Conservation (phyloP, 2,329 filamentous ascomycete species). For the Cladosporium austrohemisphaericum region DNA sequence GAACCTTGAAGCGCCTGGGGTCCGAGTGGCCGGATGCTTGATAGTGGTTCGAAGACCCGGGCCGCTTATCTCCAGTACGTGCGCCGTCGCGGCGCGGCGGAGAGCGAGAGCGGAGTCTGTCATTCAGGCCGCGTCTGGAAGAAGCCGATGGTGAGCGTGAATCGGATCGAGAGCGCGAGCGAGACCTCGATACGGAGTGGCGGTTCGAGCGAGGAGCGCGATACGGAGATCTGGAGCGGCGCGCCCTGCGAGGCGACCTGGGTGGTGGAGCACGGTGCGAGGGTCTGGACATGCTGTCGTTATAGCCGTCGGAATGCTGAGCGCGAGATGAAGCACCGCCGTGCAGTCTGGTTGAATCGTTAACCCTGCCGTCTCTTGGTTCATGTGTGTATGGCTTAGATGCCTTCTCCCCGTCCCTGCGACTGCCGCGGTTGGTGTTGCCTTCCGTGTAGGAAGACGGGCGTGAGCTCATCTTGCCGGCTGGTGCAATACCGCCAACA, state of each 20-base stretch:
- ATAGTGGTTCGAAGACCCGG: conserved; percentile 59
- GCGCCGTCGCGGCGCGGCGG: conserved; percentile 22
- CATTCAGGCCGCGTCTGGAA: conserved; percentile 24
- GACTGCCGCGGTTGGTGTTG: conserved; percentile 65
- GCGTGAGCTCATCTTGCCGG: conserved; percentile 36
- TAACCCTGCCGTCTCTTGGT: conserved; percentile 78
- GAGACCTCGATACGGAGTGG: conserved; percentile 52
- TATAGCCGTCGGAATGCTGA: conserved; percentile 21
- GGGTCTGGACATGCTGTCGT: conserved; percentile 30
- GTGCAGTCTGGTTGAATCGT: conserved; percentile 76
- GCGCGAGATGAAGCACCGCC: conserved; percentile 34
- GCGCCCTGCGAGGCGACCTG: conserved; percentile 35
- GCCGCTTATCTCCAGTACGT: conserved; percentile 58
- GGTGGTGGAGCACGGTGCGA: conserved; percentile 29
- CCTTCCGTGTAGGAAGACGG: conserved; percentile 70
- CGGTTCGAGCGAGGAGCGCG: conserved; percentile 18
- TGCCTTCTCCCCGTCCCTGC: conserved; percentile 76
- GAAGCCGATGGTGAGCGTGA: conserved; percentile 34
- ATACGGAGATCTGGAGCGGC: conserved; percentile 51
- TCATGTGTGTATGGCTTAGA: conserved; percentile 68
- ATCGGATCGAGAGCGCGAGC: conserved; percentile 43
- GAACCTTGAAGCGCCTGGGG: conserved; percentile 57
- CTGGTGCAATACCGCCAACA: conserved; percentile 9
- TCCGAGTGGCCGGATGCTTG: conserved; percentile 50
- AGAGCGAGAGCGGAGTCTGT: conserved; percentile 13